Evolutionary conservation across 108 stramenopile genomes (phyloP).

Genomic region (Conticribra guillardii): DNA sequence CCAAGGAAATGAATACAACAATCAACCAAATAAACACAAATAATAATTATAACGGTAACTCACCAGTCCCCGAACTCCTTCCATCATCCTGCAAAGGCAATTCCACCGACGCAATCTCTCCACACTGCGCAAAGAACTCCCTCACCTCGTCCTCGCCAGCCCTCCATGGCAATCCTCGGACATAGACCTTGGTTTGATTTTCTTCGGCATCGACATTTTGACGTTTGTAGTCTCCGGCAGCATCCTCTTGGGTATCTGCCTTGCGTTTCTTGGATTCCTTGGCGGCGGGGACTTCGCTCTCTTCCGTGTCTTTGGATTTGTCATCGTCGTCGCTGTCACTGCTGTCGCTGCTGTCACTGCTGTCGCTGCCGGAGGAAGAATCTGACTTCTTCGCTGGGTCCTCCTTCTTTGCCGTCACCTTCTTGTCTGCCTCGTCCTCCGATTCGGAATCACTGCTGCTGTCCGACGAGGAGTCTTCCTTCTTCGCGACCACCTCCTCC

Average conservation of each 20-base stretch:
- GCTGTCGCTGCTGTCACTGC: background rate
- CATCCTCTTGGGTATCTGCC: constrained; percentile 50
- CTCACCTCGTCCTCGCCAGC: constrained; percentile 87
- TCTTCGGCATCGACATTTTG: constrained; percentile 33
- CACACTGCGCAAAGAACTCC: constrained; percentile 91
- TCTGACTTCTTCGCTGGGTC: background rate
- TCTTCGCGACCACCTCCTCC: background rate
- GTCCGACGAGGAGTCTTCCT: background rate
- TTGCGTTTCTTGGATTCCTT: constrained; percentile 76
- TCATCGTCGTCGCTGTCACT: background rate
- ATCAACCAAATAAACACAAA: background rate
- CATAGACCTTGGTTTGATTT: constrained; percentile 72
- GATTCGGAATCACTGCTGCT: too few relatives aligned
- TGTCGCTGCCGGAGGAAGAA: background rate
- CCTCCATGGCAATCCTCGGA: constrained; percentile 95
- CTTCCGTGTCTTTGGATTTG: constrained; percentile 49
- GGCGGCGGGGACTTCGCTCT: constrained; percentile 47
- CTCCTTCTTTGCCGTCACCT: background rate
- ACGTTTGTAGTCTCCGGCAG: constrained; percentile 27
- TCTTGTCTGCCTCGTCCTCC: background rate
- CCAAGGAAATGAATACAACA: too few relatives aligned
- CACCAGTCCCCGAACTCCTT: constrained; percentile 74
- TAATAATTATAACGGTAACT: background rate
- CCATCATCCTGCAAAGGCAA: constrained; percentile 90
- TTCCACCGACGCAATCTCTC: constrained; percentile 72